Percentiles rank a stretch among this genome's conserved stretches.
phyloP scores from a whole-genome alignment of 306 rosid species.

The Rosa multiflora region DNA sequence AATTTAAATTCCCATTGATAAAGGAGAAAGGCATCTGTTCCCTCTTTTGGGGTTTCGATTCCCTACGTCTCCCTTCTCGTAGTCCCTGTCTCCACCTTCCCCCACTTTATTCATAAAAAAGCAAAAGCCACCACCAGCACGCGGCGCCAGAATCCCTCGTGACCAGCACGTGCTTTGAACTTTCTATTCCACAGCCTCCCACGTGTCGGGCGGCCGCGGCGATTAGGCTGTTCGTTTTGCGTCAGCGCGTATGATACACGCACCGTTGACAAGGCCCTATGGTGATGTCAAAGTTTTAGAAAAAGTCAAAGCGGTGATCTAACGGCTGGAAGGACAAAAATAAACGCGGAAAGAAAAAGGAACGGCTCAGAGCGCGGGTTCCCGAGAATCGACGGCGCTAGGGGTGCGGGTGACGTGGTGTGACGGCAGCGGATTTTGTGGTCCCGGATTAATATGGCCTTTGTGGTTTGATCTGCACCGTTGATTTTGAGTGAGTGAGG shows the following conservation, averaged over 20 bases:
- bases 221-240: neutral
- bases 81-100: neutral
- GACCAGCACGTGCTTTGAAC: slow-evolving; percentile 1
- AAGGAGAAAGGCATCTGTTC: slow-evolving; percentile 13
- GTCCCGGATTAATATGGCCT: slow-evolving; percentile 7
- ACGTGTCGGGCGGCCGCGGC: neutral
- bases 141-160: slow-evolving; percentile 12
- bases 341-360: neutral
- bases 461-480: neutral
- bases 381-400: slow-evolving; percentile 30
- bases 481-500: neutral
- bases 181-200: neutral
- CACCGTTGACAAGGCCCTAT: neutral
- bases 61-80: neutral
- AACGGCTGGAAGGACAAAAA: slow-evolving; percentile 8
- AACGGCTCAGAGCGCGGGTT: neutral
- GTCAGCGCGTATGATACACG: neutral
- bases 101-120: neutral
- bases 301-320: slow-evolving; percentile 2
- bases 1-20: slow-evolving; percentile 9
- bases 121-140: slow-evolving; percentile 4
- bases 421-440: slow-evolving; percentile 28
- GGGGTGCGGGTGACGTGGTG: slow-evolving; percentile 23
- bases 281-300: neutral
- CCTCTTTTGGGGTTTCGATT: slow-evolving; percentile 16